phyloP scores from a whole-genome alignment of 495 filamentous ascomycete genomes.

The Talaromyces adpressus region DNA sequence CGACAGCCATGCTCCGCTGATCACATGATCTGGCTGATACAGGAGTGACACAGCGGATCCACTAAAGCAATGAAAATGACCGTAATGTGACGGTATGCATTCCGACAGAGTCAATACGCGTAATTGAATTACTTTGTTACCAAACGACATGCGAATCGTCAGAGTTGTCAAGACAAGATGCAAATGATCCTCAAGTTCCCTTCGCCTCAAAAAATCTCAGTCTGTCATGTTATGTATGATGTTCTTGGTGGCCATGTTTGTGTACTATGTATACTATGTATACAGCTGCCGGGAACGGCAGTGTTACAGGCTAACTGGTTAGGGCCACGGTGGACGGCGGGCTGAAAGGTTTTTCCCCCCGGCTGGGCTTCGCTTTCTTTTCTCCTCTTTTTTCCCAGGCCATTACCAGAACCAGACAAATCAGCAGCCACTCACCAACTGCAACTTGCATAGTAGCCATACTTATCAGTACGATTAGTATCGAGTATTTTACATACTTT shows the following conservation, averaged over 20 bases:
- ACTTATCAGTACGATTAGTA: not conserved
- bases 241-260: not conserved
- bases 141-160: not conserved
- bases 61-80: not conserved
- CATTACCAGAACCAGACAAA: not conserved
- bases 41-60: not conserved
- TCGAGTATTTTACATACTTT: constrained; percentile 2
- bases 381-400: constrained; percentile 5
- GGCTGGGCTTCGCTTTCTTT: constrained; percentile 1
- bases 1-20: not conserved
- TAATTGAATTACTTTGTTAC: not conserved
- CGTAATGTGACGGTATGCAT: not conserved
- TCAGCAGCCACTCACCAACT: constrained; percentile 1
- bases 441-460: not conserved
- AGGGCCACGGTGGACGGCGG: not conserved
- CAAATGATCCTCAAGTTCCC: not conserved
- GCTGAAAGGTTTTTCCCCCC: not conserved
- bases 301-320: not conserved
- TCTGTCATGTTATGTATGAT: not conserved
- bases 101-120: not conserved
- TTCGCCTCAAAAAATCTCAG: not conserved
- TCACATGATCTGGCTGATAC: not conserved
- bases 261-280: not conserved
- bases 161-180: not conserved
- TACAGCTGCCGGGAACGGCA: not conserved